Evolutionary conservation across 2,329 filamentous ascomycete genomes (phyloP).

Genomic region (Claviceps lovelessii): DNA sequence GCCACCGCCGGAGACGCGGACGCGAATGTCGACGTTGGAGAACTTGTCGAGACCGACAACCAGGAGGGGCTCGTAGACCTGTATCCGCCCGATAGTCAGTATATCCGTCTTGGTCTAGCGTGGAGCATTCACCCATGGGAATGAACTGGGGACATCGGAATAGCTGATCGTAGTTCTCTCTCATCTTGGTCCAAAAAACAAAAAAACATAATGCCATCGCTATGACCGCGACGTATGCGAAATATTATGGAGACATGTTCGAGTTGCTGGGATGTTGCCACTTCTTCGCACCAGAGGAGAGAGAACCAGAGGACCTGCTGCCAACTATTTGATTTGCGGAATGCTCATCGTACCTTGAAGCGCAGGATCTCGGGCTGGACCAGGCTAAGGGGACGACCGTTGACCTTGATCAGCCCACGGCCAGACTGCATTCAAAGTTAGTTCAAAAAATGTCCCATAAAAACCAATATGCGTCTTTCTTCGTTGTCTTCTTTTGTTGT

Average conservation of each 20-base stretch:
- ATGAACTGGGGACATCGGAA: not conserved
- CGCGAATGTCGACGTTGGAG: slow-evolving; percentile 89
- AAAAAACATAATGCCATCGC: not conserved
- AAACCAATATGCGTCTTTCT: not conserved
- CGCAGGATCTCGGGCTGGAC: slow-evolving; percentile 93
- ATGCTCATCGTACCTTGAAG: slow-evolving; percentile 61
- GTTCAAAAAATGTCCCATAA: slow-evolving; percentile 3
- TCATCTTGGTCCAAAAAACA: not conserved
- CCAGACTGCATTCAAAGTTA: slow-evolving; percentile 25
- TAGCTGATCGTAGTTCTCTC: not conserved
- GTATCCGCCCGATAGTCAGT: not conserved
- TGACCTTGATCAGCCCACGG: slow-evolving; percentile 87
- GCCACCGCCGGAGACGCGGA: slow-evolving; percentile 92
- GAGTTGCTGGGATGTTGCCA: not conserved
- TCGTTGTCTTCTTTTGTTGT: not conserved
- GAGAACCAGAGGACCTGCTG: not conserved
- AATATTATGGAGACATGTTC: too few relatives aligned
- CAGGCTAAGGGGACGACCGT: slow-evolving; percentile 87
- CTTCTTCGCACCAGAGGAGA: not conserved
- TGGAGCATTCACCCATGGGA: not conserved
- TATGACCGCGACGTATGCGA: not conserved
- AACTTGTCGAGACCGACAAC: slow-evolving; percentile 97
- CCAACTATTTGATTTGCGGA: not conserved
- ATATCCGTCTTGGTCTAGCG: not conserved
- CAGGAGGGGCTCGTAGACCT: slow-evolving; percentile 97